Evolutionary conservation across 305 asterid genomes (phyloP), one percentile per base, ranked within the genome.

Genomic region (Andrographis paniculata): DNA sequence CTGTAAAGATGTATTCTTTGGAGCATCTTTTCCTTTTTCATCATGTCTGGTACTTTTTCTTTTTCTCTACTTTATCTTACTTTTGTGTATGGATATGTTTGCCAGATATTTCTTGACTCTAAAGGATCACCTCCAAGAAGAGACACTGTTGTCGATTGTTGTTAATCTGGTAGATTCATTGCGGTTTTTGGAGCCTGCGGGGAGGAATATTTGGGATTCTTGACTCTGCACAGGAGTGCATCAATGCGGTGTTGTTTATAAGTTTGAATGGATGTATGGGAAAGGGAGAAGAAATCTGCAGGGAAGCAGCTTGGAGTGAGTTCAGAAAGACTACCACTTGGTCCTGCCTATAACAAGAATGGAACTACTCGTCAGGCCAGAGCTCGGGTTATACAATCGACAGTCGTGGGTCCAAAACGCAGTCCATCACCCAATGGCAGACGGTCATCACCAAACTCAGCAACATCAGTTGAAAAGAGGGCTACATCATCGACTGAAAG

Each of bases 401-500:
- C 77, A 50, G 58, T 77, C 48, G 56, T 78, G 36, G 68, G 53
- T 35, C 64, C 75, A 19, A 64, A 71, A 71, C 87, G 88, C 42
- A 49, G 67, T 60, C 72, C 79, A 67, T 79, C 93, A 9, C 95
- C 93, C 20, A 56, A 41, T 57, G 45, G 59, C 56, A 24, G 64
- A 24, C 69, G 83, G 55, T 50, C 69, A 58, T 48, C 77, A 35
- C 40, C 75, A 48, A 28, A 67, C 59, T 33, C 72, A 48, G 48
- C 68, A 14, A 48, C 56, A 15, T 60, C 72, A 2, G 62, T 68
- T 11, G 74, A 82, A 19, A 82, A 74, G 68, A 64, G 93, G 63
- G 85, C 95, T 43, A 46, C 56, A 46, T 80, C 96, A 59, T 80
- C 96, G 57, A 74, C 83, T 18, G 96, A 87, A 38, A 74, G 93